phyloP scores from a whole-genome alignment of 768 basidiomycete species.

The Leccinellum rugosiceps region DNA sequence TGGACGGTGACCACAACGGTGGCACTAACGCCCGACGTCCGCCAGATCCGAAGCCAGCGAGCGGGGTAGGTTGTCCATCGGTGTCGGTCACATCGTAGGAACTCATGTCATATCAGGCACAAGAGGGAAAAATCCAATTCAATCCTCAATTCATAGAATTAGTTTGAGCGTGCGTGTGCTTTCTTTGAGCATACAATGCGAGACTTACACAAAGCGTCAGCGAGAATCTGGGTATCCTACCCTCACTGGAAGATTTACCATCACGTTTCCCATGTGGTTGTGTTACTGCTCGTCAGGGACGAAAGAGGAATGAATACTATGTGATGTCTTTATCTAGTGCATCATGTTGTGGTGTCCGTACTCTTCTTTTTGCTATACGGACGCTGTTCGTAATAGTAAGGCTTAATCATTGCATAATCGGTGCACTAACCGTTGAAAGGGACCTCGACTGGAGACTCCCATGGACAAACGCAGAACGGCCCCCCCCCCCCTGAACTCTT shows the following conservation, averaged over 20 bases:
- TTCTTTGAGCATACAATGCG: not conserved
- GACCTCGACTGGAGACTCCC: too few relatives aligned
- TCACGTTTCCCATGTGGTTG: not conserved
- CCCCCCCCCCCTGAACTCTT: too few relatives aligned
- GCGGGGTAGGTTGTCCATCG: not conserved
- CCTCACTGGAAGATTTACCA: too few relatives aligned
- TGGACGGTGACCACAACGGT: not conserved
- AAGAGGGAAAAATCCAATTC: not conserved
- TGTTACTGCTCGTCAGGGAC: not conserved
- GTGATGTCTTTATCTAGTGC: too few relatives aligned
- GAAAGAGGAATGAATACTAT: not conserved
- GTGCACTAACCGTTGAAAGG: too few relatives aligned
- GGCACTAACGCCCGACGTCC: not conserved
- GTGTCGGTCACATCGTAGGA: not conserved
- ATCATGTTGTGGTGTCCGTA: too few relatives aligned
- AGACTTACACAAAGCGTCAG: not conserved
- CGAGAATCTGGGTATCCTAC: not conserved
- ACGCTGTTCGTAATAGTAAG: too few relatives aligned
- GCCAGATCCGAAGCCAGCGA: not conserved
- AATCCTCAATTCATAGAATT: not conserved
- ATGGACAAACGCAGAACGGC: too few relatives aligned
- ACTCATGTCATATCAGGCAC: not conserved
- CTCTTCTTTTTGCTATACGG: too few relatives aligned
- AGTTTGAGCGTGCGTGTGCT: not conserved
- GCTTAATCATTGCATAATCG: too few relatives aligned